These are phyloP conservation scores for Alternaria sp. DNA, from an alignment of 2,329 filamentous ascomycete species.

Conservation along the genomic window DNA sequence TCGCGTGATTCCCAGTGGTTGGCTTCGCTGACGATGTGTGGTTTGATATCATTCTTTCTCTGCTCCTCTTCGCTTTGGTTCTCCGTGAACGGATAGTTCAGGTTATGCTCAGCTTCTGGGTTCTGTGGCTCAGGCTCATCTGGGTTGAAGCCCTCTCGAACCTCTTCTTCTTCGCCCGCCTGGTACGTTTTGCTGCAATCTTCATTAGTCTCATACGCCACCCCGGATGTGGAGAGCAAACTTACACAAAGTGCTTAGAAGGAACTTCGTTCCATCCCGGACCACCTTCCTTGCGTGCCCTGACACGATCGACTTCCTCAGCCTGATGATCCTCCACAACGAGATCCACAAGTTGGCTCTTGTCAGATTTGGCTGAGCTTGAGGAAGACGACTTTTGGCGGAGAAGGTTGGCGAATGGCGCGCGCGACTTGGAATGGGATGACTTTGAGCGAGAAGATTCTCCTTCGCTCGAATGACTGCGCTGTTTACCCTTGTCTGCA, in stretches of 20 bases:
- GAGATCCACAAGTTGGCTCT: conserved; percentile 71
- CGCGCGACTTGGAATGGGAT: conserved; percentile 44
- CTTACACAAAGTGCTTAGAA: conserved; percentile 64
- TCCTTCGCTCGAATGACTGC: conserved; percentile 46
- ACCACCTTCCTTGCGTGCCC: conserved; percentile 68
- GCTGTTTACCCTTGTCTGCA: conserved; percentile 55
- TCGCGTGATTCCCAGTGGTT: conserved; percentile 54
- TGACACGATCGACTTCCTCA: conserved; percentile 68
- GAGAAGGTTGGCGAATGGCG: conserved; percentile 51
- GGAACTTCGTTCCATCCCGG: conserved; percentile 67
- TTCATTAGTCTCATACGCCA: conserved; percentile 13
- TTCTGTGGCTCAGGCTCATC: conserved; percentile 55
- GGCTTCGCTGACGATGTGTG: conserved; percentile 54
- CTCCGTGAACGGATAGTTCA: conserved; percentile 55
- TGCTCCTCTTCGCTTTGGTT: conserved; percentile 47
- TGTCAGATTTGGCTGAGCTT: conserved; percentile 61
- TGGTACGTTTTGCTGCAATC: conserved; percentile 56
- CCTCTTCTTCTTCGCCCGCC: conserved; percentile 58
- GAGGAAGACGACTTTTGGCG: conserved; percentile 58
- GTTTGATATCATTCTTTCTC: conserved; percentile 43
- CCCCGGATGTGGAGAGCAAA: conserved; percentile 5
- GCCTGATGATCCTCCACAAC: conserved; percentile 71
- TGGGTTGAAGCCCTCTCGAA: conserved; percentile 64
- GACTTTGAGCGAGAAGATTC: conserved; percentile 47
- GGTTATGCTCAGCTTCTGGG: conserved; percentile 54